A percentile compares a stretch with the other conserved stretches of the same genome.
Evolutionary conservation across 2,329 filamentous ascomycete species (phyloP).

Genomic region (Clarireedia sp.): DNA sequence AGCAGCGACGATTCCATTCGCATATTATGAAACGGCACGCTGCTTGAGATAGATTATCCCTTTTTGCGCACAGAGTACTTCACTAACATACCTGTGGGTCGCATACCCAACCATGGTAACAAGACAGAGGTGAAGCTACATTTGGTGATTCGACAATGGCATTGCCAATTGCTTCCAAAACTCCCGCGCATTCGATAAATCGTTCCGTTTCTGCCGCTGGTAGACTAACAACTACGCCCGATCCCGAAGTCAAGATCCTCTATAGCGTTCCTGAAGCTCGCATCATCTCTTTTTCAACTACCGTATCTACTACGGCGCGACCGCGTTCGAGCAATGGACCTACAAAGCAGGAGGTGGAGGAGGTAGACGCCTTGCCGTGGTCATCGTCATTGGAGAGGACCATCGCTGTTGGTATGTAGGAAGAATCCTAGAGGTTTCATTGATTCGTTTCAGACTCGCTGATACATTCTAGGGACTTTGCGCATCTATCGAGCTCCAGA

Average conservation of each 20-base stretch:
- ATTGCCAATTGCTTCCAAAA: slow-evolving; percentile 20
- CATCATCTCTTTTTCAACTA: slow-evolving; percentile 47
- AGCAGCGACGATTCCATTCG: too few species aligned
- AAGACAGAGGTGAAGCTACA: background rate
- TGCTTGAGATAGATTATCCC: too few species aligned
- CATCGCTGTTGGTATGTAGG: slow-evolving; percentile 64
- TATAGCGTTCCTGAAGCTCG: slow-evolving; percentile 27
- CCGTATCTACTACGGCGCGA: slow-evolving; percentile 6
- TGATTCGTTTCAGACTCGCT: slow-evolving; percentile 6
- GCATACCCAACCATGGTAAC: slow-evolving; percentile 8
- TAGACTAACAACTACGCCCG: slow-evolving; percentile 15
- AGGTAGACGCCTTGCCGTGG: slow-evolving; percentile 58
- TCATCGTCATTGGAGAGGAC: slow-evolving; percentile 70
- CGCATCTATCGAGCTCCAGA: slow-evolving; percentile 81
- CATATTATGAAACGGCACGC: too few species aligned
- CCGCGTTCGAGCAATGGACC: slow-evolving; percentile 22
- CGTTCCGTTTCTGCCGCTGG: slow-evolving; percentile 17
- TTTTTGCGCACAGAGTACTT: too few species aligned
- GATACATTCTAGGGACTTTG: slow-evolving; percentile 51
- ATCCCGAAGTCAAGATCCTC: slow-evolving; percentile 28
- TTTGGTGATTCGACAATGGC: background rate
- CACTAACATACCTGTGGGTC: too few species aligned
- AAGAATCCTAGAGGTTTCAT: background rate
- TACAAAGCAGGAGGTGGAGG: slow-evolving; percentile 36
- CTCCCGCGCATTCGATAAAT: slow-evolving; percentile 11